These are phyloP conservation scores for Castanopsis chinensis DNA, from an alignment of 306 rosid species.

Conservation along the genomic window DNA sequence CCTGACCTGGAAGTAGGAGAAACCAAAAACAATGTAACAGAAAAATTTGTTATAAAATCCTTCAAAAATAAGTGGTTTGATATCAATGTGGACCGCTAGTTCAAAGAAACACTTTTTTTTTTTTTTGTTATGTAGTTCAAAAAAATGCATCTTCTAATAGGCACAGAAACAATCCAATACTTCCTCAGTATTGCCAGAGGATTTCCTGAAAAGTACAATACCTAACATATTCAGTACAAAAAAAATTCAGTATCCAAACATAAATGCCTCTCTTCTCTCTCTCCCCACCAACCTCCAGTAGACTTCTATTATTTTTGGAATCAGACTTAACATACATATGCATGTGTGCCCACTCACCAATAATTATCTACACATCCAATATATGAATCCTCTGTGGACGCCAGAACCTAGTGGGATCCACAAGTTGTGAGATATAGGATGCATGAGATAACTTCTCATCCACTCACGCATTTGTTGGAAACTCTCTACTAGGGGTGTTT, in stretches of 20 bases:
- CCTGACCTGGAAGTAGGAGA: constrained; percentile 43
- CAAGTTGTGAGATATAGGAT: no score
- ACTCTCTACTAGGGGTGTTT: no score
- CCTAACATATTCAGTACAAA: no score
- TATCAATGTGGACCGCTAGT: not conserved
- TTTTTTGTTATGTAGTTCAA: not conserved
- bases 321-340: not conserved
- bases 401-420: no score
- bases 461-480: no score
- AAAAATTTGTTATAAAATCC: not conserved
- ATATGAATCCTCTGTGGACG: no score
- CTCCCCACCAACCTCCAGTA: not conserved
- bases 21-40: not conserved
- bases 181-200: not conserved
- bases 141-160: not conserved
- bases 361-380: no score
- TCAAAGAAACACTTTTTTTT: not conserved
- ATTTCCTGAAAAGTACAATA: no score
- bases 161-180: not conserved
- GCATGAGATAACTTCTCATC: no score
- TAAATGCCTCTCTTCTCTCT: no score
- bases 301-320: not conserved
- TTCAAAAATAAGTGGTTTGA: not conserved
- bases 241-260: no score
- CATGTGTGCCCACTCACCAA: not conserved